Percentiles rank a stretch among this genome's conserved stretches.
These are phyloP conservation scores for Hypomontagnella monticulosa DNA, from an alignment of 495 filamentous ascomycete species.

Conservation along the genomic window DNA sequence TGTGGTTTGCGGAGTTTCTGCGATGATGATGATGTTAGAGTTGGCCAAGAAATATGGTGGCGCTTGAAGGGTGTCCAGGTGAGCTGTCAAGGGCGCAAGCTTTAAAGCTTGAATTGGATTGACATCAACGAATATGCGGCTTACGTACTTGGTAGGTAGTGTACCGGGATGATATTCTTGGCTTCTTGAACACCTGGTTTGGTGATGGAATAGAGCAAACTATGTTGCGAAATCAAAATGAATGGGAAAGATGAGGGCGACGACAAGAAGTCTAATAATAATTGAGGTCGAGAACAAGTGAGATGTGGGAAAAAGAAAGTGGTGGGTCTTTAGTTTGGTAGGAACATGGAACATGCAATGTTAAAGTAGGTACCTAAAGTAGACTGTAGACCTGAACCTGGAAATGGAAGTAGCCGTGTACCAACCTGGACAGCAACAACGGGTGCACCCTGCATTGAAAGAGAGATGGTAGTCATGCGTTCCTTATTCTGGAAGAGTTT, in stretches of 20 bases:
- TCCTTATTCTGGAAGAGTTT: constrained; percentile 30
- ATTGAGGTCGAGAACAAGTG: constrained; percentile 20
- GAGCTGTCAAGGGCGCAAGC: constrained; percentile 12
- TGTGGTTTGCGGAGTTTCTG: constrained; percentile 20
- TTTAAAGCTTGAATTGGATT: constrained; percentile 18
- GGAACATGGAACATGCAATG: background rate
- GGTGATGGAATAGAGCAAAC: constrained; percentile 2
- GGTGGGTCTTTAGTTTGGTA: constrained; percentile 29
- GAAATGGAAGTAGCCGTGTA: no score
- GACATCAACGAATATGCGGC: constrained; percentile 5
- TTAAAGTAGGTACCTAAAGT: constrained; percentile 1
- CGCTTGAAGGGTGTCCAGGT: constrained; percentile 9
- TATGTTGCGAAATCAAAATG: constrained; percentile 7
- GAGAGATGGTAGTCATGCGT: constrained; percentile 30
- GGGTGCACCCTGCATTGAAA: constrained; percentile 20
- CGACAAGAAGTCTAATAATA: constrained; percentile 24
- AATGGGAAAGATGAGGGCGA: constrained; percentile 19
- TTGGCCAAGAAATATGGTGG: constrained; percentile 24
- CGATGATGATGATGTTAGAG: constrained; percentile 19
- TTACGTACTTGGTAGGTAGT: constrained; percentile 10
- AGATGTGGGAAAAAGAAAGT: constrained; percentile 22
- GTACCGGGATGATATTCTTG: constrained; percentile 6
- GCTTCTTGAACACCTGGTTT: background rate
- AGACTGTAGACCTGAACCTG: no score
- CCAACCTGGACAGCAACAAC: background rate